phyloP scores from a whole-genome alignment of 345 rosid genomes.

The Carallia brachiata region DNA sequence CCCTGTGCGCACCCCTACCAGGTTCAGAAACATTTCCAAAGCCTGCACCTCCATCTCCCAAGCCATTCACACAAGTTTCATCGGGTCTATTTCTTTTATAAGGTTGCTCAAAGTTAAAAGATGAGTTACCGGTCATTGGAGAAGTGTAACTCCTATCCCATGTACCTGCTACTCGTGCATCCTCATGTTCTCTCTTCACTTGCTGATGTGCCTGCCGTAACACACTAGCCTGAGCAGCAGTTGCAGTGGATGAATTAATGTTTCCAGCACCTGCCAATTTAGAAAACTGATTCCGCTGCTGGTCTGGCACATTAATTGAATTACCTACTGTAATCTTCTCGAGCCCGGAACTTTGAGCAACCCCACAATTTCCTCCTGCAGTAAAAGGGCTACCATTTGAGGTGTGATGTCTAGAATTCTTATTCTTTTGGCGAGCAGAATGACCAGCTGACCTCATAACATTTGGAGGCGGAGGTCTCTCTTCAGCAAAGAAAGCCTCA shows the following conservation, averaged over 20 bases:
- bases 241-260: conserved; percentile 25
- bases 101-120: conserved; percentile 31
- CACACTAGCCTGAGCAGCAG: conserved; percentile 34
- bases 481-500: conserved; percentile 63
- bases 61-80: conserved; percentile 25
- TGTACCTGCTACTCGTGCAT: conserved; percentile 28
- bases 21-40: conserved; percentile 26
- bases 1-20: conserved; percentile 31
- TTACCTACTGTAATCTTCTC: conserved; percentile 5
- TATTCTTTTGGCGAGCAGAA: conserved; percentile 44
- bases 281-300: conserved; percentile 34
- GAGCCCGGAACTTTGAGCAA: conserved; percentile 6
- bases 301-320: conserved; percentile 32
- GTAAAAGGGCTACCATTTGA: conserved; percentile 27
- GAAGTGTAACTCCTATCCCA: conserved; percentile 21
- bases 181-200: conserved; percentile 42
- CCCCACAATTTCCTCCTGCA: conserved; percentile 23
- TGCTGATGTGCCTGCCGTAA: conserved; percentile 39
- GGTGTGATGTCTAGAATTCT: conserved; percentile 36
- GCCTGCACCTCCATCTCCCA: conserved; percentile 31
- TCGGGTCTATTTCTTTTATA: conserved; percentile 47
- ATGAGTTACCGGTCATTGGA: conserved; percentile 27
- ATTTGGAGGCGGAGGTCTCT: conserved; percentile 67
- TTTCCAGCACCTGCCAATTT: conserved; percentile 34
- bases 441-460: conserved; percentile 36